Evolutionary conservation across 2,329 filamentous ascomycete genomes (phyloP), one percentile per base, ranked within the genome.

Genomic region (Beauveria scarabaeidicola): DNA sequence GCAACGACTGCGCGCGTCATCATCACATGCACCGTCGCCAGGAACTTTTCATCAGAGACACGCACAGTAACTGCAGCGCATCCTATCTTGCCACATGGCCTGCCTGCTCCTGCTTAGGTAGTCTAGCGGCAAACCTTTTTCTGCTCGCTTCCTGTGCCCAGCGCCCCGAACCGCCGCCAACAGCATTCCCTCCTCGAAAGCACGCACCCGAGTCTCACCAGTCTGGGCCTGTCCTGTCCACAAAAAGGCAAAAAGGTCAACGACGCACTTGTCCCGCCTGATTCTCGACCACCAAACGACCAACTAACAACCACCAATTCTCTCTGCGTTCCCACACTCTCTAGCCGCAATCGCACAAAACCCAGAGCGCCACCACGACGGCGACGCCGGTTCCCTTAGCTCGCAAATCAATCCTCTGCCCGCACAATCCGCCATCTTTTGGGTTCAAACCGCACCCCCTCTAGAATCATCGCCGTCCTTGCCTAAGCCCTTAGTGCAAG

Each of bases 1-100:
- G 13, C 21, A 27, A 25, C 55, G n/a, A 58, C 36, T 52, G 55
- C 55, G 46, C 55, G 55, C 55, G 55, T 58, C 55, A 58, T 58
- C 55, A 58, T 58, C 55, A 58, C 55, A 58, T 58, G 55, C 38
- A 38, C 54, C 32, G 4, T 13, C 1, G n/a, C 32, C 19, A 27
- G 36, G 36, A 19, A 13, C 25, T n/a, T 51, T 9, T 17, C 21
- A 19, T 38, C 55, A 15, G 32, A 36, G 32, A 15, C 32, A 15
- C 11, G 4, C 13, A 15, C 13, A 36, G 5, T 19, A 5, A n/a
- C 47, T 32, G 13, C 23, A 44, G 44, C 54, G 32, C 32, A 29
- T 58, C 29, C 44, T 23, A 29, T 58, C 29, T 23, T 51, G 21
- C 44, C 54, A 50, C 54, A 57, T 57, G 32, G 54, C 47, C 25